phyloP scores from a whole-genome alignment of 1,139 yeast genomes.

The Diutina siamensis region DNA sequence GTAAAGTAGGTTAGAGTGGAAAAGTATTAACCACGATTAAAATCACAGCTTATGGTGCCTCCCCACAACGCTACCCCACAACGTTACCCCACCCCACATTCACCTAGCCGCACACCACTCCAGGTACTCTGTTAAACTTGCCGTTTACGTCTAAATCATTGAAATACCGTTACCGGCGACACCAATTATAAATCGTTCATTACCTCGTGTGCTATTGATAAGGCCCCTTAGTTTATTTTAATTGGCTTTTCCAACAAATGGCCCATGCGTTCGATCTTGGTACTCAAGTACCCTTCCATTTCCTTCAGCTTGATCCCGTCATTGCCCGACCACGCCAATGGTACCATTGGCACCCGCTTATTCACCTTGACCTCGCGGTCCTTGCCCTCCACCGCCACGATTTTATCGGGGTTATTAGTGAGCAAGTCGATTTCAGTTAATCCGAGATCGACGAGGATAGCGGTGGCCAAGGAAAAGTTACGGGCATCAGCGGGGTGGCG shows the following conservation, averaged over 20 bases:
- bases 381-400: constrained; percentile 85
- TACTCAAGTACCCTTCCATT: constrained; percentile 83
- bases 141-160: no score
- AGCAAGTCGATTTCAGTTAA: constrained; percentile 60
- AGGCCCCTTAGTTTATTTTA: background rate
- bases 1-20: background rate
- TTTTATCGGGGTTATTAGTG: constrained; percentile 95
- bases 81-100: no score
- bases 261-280: constrained; percentile 96
- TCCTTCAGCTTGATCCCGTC: constrained; percentile 72
- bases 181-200: no score
- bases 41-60: no score
- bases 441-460: constrained; percentile 78
- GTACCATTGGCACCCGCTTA: constrained; percentile 93
- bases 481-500: constrained; percentile 97
- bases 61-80: no score
- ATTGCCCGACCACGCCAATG: constrained; percentile 70
- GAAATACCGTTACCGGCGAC: no score
- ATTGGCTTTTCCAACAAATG: constrained; percentile 65
- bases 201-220: no score
- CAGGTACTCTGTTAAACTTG: no score
- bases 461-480: constrained; percentile 86
- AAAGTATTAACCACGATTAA: no score
- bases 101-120: no score
- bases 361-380: constrained; percentile 58